Evolutionary conservation across 2,329 filamentous ascomycete species (phyloP).

Genomic region (Ilyonectria robusta): DNA sequence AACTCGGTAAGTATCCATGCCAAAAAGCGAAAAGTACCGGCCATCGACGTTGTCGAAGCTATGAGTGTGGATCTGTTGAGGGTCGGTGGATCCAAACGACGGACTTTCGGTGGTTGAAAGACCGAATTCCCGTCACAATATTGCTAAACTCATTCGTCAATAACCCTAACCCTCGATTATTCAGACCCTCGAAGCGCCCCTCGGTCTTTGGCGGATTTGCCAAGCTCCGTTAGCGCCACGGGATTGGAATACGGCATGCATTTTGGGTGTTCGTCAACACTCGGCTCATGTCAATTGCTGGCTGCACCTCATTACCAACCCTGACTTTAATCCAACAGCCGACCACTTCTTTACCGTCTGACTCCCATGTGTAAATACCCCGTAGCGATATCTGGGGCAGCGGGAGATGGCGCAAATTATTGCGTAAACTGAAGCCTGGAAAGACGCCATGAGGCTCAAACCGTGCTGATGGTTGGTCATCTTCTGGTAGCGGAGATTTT

Average conservation of each 20-base stretch:
- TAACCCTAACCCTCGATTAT: conserved; percentile 36
- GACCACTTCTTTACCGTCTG: not conserved
- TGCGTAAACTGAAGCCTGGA: conserved; percentile 17
- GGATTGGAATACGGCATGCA: conserved; percentile 1
- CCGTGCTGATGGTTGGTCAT: not conserved
- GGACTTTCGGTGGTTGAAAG: conserved; percentile 40
- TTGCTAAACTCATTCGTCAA: not conserved
- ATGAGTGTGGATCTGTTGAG: conserved; percentile 32
- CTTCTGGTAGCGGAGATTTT: conserved; percentile 11
- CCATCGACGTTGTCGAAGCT: not conserved
- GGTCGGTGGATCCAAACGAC: conserved; percentile 30
- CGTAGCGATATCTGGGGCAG: not conserved
- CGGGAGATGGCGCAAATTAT: not conserved
- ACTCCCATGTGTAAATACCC: not conserved
- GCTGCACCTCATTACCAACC: not conserved
- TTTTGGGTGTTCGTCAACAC: not conserved
- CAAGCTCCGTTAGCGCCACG: conserved; percentile 11
- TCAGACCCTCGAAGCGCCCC: conserved; percentile 9
- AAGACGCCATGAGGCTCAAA: not conserved
- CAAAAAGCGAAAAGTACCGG: not conserved
- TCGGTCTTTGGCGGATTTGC: conserved; percentile 18
- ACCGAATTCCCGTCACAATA: conserved; percentile 31
- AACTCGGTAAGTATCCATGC: not conserved
- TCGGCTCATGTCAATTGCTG: conserved; percentile 4
- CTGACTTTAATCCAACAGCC: not conserved